These are phyloP conservation scores for Hymenoscyphus occultus DNA, from an alignment of 2,329 filamentous ascomycete genomes.

Conservation along the genomic window DNA sequence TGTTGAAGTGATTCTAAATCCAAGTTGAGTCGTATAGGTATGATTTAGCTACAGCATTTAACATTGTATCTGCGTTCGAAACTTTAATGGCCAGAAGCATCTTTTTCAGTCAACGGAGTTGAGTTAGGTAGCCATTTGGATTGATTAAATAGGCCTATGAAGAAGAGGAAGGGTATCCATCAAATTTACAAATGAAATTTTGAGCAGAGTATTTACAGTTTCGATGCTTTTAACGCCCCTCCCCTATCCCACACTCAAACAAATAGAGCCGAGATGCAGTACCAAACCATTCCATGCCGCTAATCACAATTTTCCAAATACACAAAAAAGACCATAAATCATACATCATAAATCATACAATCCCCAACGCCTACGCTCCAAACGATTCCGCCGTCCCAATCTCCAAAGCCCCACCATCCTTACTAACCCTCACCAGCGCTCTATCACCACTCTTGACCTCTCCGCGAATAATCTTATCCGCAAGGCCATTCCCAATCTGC, in stretches of 20 bases:
- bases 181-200: neutral
- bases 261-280: neutral
- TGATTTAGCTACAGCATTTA: too few relatives aligned
- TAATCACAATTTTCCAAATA: neutral
- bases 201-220: neutral
- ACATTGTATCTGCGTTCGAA: too few relatives aligned
- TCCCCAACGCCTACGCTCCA: neutral
- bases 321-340: neutral
- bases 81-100: too few relatives aligned
- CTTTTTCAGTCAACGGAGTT: too few relatives aligned
- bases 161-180: too few relatives aligned
- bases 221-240: neutral
- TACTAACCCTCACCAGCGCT: constrained; percentile 67
- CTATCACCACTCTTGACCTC: constrained; percentile 72
- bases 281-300: neutral
- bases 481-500: constrained; percentile 83
- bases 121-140: too few relatives aligned
- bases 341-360: too few relatives aligned
- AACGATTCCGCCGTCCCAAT: constrained; percentile 37
- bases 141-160: too few relatives aligned
- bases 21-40: too few relatives aligned
- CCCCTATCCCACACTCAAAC: neutral
- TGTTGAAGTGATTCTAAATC: too few relatives aligned
- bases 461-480: constrained; percentile 88
- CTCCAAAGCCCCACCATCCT: constrained; percentile 56